Evolutionary conservation across 345 rosid species (phyloP).

Genomic region (Rubroshorea leprosula): DNA sequence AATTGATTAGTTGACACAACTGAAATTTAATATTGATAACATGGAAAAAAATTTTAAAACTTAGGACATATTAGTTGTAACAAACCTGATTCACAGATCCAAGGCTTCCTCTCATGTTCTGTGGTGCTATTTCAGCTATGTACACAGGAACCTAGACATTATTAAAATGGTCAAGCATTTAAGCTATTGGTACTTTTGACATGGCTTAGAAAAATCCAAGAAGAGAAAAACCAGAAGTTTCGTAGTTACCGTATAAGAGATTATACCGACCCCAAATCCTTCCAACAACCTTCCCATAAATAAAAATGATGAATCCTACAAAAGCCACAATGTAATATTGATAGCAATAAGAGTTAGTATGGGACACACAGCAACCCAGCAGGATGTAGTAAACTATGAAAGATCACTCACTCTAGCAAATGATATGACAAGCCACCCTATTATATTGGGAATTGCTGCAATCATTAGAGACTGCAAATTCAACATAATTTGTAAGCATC

Average conservation of each 20-base stretch:
- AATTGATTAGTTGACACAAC: slow-evolving; percentile 1
- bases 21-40: background rate
- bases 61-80: background rate
- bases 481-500: background rate
- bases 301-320: slow-evolving; percentile 67
- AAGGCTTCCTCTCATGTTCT: slow-evolving; percentile 66
- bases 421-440: slow-evolving; percentile 78
- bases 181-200: background rate
- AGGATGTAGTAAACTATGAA: background rate
- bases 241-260: slow-evolving; percentile 55
- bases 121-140: slow-evolving; percentile 80
- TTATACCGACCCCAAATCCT: slow-evolving; percentile 76
- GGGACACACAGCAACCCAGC: background rate
- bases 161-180: background rate
- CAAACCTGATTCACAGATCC: slow-evolving; percentile 72
- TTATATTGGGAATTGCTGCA: slow-evolving; percentile 66
- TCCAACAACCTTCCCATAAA: slow-evolving; percentile 73
- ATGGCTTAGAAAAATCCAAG: background rate
- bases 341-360: background rate
- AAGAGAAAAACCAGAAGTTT: slow-evolving; percentile 5
- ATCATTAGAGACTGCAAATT: slow-evolving; percentile 60
- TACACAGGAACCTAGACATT: slow-evolving; percentile 64
- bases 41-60: background rate
- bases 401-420: slow-evolving; percentile 52
- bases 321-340: slow-evolving; percentile 7